Percentiles rank a stretch among this genome's conserved stretches.
Conservation (phyloP, 179 eudicot genomes). For the Silene coronaria region DNA sequence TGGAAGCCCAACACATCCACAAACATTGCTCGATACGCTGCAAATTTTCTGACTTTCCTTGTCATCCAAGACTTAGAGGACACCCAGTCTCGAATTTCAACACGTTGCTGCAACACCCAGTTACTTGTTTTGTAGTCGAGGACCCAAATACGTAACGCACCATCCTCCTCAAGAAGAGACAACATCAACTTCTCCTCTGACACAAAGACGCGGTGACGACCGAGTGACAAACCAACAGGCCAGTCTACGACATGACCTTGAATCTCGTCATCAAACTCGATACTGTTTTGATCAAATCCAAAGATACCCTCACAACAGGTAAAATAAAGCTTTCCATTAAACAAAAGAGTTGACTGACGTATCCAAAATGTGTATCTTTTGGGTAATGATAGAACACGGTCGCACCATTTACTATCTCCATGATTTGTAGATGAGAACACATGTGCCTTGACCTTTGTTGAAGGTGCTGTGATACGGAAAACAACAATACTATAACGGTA, state of each 20-base stretch:
- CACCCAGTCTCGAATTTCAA: not conserved
- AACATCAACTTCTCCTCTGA: no score
- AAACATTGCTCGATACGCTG: no score
- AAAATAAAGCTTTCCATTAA: not conserved
- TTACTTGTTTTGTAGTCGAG: slow-evolving; percentile 9
- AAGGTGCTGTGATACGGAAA: not conserved
- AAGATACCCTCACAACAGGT: not conserved
- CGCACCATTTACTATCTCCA: not conserved
- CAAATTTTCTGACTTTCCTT: not conserved
- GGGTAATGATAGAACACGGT: slow-evolving; percentile 7
- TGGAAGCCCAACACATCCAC: not conserved
- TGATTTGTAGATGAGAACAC: slow-evolving; percentile 3
- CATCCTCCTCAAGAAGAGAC: no score
- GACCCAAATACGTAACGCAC: not conserved
- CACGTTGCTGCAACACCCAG: slow-evolving; percentile 6
- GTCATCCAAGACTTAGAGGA: not conserved
- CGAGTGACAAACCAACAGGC: no score
- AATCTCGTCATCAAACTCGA: no score
- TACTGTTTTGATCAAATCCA: slow-evolving; percentile 12
- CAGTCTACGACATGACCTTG: no score
- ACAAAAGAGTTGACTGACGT: not conserved
- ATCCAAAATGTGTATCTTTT: not conserved
- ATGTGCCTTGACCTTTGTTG: not conserved
- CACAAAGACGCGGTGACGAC: no score
- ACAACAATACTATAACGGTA: slow-evolving; percentile 8